A percentile compares a stretch with the other conserved stretches of the same genome.
Evolutionary conservation across 176 grass and related monocot genomes (phyloP).

Genomic region (Zea mays): Zm-B73-REFERENCE-NAM-5.0 NC_050098.1:55359001-55359500

Average conservation of each 20-base stretch:
- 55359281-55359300: conserved; percentile 3
- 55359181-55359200: not conserved
- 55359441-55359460: not conserved
- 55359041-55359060: not conserved
- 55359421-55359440: not conserved
- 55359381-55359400: not conserved
- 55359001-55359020: not conserved
- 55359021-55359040: not conserved
- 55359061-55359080: not conserved
- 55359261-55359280: not conserved
- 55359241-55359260: not conserved
- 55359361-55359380: not conserved
- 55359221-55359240: not conserved
- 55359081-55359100: not conserved
- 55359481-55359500: not conserved
- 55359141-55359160: not conserved
- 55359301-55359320: not conserved
- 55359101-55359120: not conserved
- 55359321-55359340: not conserved
- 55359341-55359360: not conserved
- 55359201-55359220: not conserved
- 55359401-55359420: conserved; percentile 1
- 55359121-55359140: not conserved
- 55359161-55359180: not conserved
- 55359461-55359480: not conserved